Base-by-base conservation (phyloP, 169 alveolate genomes). In the Prorocentrum cordatum region DNA sequence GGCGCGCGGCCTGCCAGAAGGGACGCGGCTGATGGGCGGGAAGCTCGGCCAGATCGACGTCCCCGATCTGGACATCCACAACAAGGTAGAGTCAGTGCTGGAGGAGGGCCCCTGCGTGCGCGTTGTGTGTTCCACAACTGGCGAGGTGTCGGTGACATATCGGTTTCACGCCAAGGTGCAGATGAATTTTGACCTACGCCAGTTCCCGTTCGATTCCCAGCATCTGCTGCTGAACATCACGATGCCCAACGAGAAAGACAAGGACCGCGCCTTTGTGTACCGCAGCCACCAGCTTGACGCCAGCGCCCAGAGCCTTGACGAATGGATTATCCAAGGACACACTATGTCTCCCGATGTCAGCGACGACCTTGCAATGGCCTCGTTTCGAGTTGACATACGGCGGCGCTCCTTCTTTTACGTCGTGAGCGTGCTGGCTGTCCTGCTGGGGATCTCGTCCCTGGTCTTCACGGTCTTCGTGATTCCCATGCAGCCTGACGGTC, bases 201-300 rank as follows among this genome's bases (percentile, higher is more conserved):
- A 59, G 75, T 77, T 77, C n/a, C 88, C 88, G 5, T 77, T 77
- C 42, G 88, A 77, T 45, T 31, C 42, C 39, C 88, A 77, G 66
- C 35, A 64, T 35, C 75, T 77, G 22, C 88, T 75, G 32, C 54
- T 77, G 33, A 75, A 77, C 75, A 36, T 77, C 32, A 67, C 67
- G 35, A 77, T 77, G 88, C 88, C 88, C 16, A 29, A 72, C 12
- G 88, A 77, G 62, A 77, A 77, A 75, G 88, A 77, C 88, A 16
- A 24, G 20, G 50, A 35, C 5, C 72, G 88, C 1, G 88, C 88
- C 64, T 77, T 77, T 16, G 75, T 77, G 16, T 77, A 42, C 42
- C 88, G 88, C 64, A 14, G 26, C 14, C 29, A 54, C 33, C 64
- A 77, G 32, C 64, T 77, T 62, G 62, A 45, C 26, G 75, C 88